Base-by-base conservation (phyloP, 2,329 filamentous ascomycete species). In the Xylaria sp. region DNA sequence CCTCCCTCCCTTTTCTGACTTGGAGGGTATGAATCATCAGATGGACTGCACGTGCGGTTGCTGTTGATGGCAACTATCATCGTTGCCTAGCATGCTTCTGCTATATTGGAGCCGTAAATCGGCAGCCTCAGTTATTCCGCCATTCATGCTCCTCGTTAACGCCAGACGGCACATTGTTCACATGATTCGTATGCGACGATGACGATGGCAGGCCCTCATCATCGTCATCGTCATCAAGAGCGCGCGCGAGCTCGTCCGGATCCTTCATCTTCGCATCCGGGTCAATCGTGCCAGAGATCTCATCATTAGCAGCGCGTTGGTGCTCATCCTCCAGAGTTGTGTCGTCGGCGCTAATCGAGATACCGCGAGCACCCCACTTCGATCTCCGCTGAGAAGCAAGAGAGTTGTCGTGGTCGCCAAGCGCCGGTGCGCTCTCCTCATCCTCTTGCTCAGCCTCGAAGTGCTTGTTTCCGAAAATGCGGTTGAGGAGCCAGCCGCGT, bases 401-500 rank as follows among this genome's bases (percentile, higher is more conserved):
- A n/a, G 66, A 67, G 48, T 72, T 62, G 4, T 65, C 61, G 44
- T 64, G 65, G 18, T 61, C 52, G 18, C 62, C 52, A 5, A 83
- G 71, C 19, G 78, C 79, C 2, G 79, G 80, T 1, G 76, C 76
- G 49, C 80, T 82, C 71, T 88, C 85, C 68, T 88, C 85, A 59
- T 87, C 85, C 16, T 84, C 78, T n/a, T 78, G 75, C n/a, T 76
- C 75, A 56, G 77, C 72, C 56, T 80, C 77, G 34, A 79, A 74
- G 66, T 79, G 74, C 76, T 81, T 82, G 57, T 72, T 66, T 57
- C 89, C 90, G 61, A 96, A 87, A 65, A 96, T 86, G 54, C 87
- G 84, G 65, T 84, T 84, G 8, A 97, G 83, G 34, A 97, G 79
- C 87, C 92, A 97, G 64, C 92, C 90, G 58, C 90, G 87, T 64